Base-by-base conservation (phyloP, 305 asterid species). In the Euphrasia arctica region DNA sequence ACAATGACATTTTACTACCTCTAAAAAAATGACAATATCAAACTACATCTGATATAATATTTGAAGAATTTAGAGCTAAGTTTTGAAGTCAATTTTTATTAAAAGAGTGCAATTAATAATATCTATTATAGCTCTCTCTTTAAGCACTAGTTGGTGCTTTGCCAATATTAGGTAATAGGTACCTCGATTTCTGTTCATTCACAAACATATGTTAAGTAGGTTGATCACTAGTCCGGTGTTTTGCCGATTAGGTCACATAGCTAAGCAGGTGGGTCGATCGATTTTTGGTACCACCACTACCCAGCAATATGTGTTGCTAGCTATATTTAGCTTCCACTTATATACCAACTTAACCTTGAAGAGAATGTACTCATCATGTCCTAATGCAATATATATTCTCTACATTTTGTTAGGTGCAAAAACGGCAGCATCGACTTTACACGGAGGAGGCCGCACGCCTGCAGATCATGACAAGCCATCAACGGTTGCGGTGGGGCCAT, bases 361-460 rank as follows among this genome's bases (percentile, higher is more conserved):
- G 5, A 36, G 59, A 54, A 54, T 31, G 59, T 25, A 22, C 15
- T 54, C 1, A 54, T 54, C 1, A 54, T 25, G 12, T 49, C n/a
- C 7, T 4, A 36, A 18, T 42, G 60, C 48, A 32, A 31, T 25
- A 66, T 67, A 50, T 59, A 66, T 67, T 55, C 75, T 57, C 50
- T 43, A 50, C 9, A 65, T 41, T 62, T 56, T 52, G 75, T 31
- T 47, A 68, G 73, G 62, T 54, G 56, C 68, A 59, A 70, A 70
- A 67, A 58, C 43, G 72, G 85, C 95, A 90, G 89, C 74, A 25
- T 25, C 27, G 60, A 58, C 83, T 61, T 71, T 76, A 70, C 80
- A 72, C 42, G 95, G 82, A 68, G 72, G 70, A 66, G 73, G 70
- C 34, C 65, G 82, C 90, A 78, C 75, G 89, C 95, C 83, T 47